Percentiles rank a stretch among this genome's conserved stretches.
Conservation (phyloP, 805 yeast species). For the Groenewaldozyma tartarivorans region DNA sequence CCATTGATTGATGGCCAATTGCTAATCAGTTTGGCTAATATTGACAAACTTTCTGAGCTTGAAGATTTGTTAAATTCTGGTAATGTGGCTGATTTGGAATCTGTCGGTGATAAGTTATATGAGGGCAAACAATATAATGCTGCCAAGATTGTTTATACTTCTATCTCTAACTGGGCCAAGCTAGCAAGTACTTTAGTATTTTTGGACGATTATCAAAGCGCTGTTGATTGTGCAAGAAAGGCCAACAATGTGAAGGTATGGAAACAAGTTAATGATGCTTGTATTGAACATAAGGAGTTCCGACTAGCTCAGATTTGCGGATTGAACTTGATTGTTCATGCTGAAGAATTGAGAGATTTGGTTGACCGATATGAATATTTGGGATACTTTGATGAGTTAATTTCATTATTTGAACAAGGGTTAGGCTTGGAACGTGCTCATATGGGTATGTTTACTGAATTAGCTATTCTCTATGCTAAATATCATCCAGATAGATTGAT, state of each 20-base stretch:
- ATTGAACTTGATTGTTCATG: conserved; percentile 90
- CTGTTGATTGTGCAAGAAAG: conserved; percentile 97
- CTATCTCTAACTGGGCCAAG: conserved; percentile 88
- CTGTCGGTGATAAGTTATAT: conserved; percentile 85
- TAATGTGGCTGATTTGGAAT: conserved; percentile 86
- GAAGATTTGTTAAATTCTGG: conserved; percentile 76
- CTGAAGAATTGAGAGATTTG: conserved; percentile 89
- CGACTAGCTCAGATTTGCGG: conserved; percentile 98
- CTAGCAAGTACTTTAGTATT: conserved; percentile 94
- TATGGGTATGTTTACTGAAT: conserved; percentile 99
- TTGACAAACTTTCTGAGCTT: conserved; percentile 67
- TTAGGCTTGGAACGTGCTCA: conserved; percentile 96
- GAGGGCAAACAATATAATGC: conserved; percentile 79
- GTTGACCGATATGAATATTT: conserved; percentile 78
- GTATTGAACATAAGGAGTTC: conserved; percentile 91
- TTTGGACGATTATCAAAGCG: conserved; percentile 86
- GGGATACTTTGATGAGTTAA: conserved; percentile 87
- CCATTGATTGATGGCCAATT: conserved; percentile 89
- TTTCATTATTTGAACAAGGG: conserved; percentile 90
- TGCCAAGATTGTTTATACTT: conserved; percentile 78
- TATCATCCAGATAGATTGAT: conserved; percentile 82
- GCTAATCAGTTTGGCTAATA: conserved; percentile 74
- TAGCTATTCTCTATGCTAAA: conserved; percentile 83
- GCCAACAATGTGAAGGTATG: conserved; percentile 90
- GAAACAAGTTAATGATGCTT: conserved; percentile 96